Base-by-base conservation (phyloP, 306 rosid genomes). In the Aeschynomene evenia region DNA sequence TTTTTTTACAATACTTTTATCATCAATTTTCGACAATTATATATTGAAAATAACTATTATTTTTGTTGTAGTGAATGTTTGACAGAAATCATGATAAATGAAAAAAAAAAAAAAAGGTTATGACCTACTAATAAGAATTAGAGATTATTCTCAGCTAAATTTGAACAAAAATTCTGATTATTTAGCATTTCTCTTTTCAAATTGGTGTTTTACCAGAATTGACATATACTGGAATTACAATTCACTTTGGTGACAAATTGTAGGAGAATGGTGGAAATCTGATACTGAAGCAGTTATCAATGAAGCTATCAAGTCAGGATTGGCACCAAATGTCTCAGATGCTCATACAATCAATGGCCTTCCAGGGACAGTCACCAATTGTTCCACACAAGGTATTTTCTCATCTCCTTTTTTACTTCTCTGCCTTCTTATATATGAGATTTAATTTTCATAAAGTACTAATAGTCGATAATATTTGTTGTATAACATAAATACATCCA, bases 251-350 rank as follows among this genome's bases (percentile, higher is more conserved):
- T 50, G 16, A 58, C 21, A 10, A 68, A 53, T 77, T 82, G 63
- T 75, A 91, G 98, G 80, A 70, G 98, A 90, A 69, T 92, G 98
- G 98, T 92, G 98, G 98, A 92, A 92, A 72, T 92, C 98, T 7
- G 96, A 92, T 57, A 90, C 96, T 2, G 98, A 92, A 73, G 82
- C 85, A 5, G 74, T 92, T 28, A 85, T 92, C 76, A 92, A 92
- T 66, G 90, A 90, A 82, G 98, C 98, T 55, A 68, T 88, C 0
- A 73, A 80, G 18, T 82, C 96, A 23, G 98, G 98, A 59, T 18
- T 80, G 77, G 96, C 96, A 56, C 98, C 98, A 20, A 90, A 86
- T 65, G 96, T 92, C 2, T 92, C 98, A 2, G 98, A 90, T 70
- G 91, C 96, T 79, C 98, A 92, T 74, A 88, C 88, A 2, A 92